These are phyloP conservation scores for Diaporthe vaccinii DNA, from an alignment of 2,329 filamentous ascomycete genomes.

Conservation along the genomic window DNA sequence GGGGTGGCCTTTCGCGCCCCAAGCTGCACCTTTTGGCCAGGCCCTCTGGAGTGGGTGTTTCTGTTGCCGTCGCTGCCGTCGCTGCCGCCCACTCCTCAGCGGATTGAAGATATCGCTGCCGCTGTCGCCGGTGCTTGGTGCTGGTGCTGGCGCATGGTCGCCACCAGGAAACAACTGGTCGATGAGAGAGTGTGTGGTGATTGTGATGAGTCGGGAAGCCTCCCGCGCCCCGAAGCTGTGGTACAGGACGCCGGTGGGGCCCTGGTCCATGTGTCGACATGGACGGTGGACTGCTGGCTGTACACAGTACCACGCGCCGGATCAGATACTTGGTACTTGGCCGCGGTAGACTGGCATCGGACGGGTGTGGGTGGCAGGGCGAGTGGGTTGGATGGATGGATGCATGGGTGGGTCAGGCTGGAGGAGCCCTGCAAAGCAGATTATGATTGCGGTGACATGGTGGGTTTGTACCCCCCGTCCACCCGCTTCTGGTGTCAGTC, in stretches of 20 bases:
- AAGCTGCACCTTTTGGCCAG: not conserved
- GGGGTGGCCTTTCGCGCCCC: not conserved
- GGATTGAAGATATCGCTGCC: not conserved
- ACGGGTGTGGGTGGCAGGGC: constrained; percentile 6
- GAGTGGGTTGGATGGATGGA: constrained; percentile 1
- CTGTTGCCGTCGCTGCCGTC: not conserved
- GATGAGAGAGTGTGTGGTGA: not conserved
- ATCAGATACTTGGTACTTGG: constrained; percentile 20
- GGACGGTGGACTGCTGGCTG: not conserved
- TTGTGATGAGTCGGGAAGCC: constrained; percentile 4
- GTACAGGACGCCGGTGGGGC: constrained; percentile 17
- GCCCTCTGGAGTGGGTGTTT: not conserved
- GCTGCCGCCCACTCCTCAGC: not conserved
- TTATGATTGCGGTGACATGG: constrained; percentile 31
- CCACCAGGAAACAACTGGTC: constrained; percentile 14
- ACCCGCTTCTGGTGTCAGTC: constrained; percentile 19
- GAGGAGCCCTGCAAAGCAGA: constrained; percentile 10
- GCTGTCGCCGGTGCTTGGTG: not conserved
- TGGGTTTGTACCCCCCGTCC: constrained; percentile 15
- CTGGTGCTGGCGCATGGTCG: not conserved
- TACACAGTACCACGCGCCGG: constrained; percentile 12
- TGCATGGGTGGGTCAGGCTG: constrained; percentile 19
- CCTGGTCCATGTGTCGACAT: constrained; percentile 25
- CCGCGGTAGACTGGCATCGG: not conserved
- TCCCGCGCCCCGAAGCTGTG: constrained; percentile 29